Percentiles rank a stretch among this genome's conserved stretches.
These are phyloP conservation scores for Psilocybe mexicana DNA, from an alignment of 1,284 basidiomycete species.

Conservation along the genomic window DNA sequence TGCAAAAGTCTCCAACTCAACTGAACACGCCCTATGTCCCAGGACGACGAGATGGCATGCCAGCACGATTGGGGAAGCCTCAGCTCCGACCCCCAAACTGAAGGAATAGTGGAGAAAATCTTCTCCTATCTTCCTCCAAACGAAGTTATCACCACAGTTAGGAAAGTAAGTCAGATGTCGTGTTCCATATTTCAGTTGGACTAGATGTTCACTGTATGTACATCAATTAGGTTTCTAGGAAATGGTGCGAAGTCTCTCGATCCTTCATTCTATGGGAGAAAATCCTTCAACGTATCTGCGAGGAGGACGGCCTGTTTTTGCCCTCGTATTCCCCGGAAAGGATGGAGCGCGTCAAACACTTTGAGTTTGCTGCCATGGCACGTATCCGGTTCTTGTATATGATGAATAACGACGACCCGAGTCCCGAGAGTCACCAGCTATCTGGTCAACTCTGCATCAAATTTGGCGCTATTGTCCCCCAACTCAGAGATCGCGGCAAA, in stretches of 20 bases:
- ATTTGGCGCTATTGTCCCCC: neutral
- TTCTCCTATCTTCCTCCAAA: too few species aligned
- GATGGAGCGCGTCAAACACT: neutral
- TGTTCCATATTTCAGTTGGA: neutral
- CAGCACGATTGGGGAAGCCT: too few species aligned
- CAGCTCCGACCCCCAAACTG: too few species aligned
- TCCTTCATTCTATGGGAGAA: neutral
- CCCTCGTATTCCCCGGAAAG: neutral
- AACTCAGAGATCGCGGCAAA: too few species aligned
- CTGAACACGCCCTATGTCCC: too few species aligned
- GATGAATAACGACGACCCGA: neutral
- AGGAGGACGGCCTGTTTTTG: neutral
- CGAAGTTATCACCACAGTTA: too few species aligned
- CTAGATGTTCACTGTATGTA: neutral
- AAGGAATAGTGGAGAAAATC: too few species aligned
- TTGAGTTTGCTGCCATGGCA: neutral
- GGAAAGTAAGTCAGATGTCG: too few species aligned
- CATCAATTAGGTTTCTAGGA: neutral
- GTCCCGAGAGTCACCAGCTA: neutral
- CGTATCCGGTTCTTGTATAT: neutral
- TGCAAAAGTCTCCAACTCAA: too few species aligned
- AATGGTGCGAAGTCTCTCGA: neutral
- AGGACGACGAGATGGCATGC: too few species aligned
- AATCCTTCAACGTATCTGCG: neutral
- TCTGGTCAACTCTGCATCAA: neutral